These are phyloP conservation scores for Metarhizium guizhouense DNA, from an alignment of 2,329 filamentous ascomycete genomes.

Conservation along the genomic window DNA sequence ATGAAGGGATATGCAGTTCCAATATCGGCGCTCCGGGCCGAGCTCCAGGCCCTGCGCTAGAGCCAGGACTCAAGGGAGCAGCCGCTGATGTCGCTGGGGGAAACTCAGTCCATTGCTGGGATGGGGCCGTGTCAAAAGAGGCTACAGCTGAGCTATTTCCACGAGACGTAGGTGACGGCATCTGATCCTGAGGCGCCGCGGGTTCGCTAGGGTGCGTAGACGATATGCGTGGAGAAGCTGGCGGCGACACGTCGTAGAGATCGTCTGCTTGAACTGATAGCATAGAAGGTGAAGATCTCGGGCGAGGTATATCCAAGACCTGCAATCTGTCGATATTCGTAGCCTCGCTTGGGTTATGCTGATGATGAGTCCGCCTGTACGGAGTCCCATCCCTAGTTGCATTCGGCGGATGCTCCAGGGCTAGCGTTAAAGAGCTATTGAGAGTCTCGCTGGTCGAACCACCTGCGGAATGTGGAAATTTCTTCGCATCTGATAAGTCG, in stretches of 20 bases:
- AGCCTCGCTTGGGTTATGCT: constrained; percentile 27
- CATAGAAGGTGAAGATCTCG: constrained; percentile 22
- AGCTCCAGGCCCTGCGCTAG: not conserved
- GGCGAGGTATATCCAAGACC: constrained; percentile 17
- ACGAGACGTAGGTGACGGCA: constrained; percentile 11
- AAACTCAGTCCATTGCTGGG: not conserved
- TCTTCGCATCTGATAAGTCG: constrained; percentile 6
- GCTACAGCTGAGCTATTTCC: not conserved
- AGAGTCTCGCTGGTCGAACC: not conserved
- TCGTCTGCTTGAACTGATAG: constrained; percentile 19
- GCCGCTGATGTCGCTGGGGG: not conserved
- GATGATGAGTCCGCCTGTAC: constrained; percentile 20
- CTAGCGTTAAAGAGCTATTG: not conserved
- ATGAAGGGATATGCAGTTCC: constrained; percentile 21
- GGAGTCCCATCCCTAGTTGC: constrained; percentile 4
- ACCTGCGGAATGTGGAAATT: constrained; percentile 10
- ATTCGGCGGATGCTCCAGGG: not conserved
- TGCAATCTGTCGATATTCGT: constrained; percentile 17
- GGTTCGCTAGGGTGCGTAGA: constrained; percentile 2
- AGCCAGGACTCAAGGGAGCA: not conserved
- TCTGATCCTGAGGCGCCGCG: constrained; percentile 1
- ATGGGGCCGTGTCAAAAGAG: not conserved
- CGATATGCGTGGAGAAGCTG: constrained; percentile 26
- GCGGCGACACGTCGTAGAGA: constrained; percentile 39
- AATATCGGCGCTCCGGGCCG: constrained; percentile 9